Conservation (phyloP, 352 stramenopile species). For the Pythium periplocum region DNA sequence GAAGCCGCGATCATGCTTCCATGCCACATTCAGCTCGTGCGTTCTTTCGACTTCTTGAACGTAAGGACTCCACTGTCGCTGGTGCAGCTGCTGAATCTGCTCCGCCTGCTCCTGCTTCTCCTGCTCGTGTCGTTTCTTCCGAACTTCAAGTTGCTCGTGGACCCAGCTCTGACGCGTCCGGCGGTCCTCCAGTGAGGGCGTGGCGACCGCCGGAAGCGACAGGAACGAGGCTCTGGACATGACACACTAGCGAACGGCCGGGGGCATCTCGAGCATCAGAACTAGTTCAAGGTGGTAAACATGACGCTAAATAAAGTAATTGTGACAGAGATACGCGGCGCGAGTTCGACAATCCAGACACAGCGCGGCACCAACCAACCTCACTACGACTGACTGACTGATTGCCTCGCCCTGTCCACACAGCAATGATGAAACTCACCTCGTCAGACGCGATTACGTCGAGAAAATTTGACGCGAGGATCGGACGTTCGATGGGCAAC, state of each 20-base stretch:
- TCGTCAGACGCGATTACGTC: too few relatives aligned
- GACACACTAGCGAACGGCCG: neutral
- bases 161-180: slow-evolving; percentile 40
- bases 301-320: too few relatives aligned
- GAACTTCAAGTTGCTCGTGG: slow-evolving; percentile 34
- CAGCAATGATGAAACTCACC: too few relatives aligned
- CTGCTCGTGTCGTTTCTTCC: slow-evolving; percentile 33
- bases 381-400: too few relatives aligned
- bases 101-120: slow-evolving; percentile 21
- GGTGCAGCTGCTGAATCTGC: slow-evolving; percentile 25
- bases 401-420: too few relatives aligned
- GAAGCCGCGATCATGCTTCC: slow-evolving; percentile 47
- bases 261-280: too few relatives aligned
- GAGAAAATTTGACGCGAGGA: too few relatives aligned
- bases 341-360: too few relatives aligned
- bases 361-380: too few relatives aligned
- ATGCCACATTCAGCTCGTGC: slow-evolving; percentile 64
- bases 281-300: too few relatives aligned
- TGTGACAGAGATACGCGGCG: too few relatives aligned
- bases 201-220: neutral
- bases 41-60: slow-evolving; percentile 23
- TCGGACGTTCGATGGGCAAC: too few relatives aligned
- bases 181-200: slow-evolving; percentile 2
- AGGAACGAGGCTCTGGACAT: neutral
- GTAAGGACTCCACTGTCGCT: slow-evolving; percentile 49